Evolutionary conservation across 345 rosid genomes (phyloP).

Genomic region (Eucalyptus pauciflora): DNA sequence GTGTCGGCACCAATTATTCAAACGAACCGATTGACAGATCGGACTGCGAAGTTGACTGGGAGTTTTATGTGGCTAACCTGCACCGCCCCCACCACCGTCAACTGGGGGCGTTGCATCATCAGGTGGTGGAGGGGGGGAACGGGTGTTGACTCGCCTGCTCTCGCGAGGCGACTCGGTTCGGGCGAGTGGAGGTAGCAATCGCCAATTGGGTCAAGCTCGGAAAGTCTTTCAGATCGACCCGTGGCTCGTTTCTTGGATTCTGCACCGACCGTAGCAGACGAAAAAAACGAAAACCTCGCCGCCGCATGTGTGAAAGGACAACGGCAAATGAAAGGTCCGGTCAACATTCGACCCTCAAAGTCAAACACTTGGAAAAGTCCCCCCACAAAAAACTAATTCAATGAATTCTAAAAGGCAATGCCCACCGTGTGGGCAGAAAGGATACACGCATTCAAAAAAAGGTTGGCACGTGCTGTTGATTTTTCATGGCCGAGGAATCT

Average conservation of each 20-base stretch:
- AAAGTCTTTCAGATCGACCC: background rate
- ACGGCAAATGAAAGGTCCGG: background rate
- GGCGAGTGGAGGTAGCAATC: background rate
- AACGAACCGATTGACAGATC: background rate
- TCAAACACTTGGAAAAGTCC: background rate
- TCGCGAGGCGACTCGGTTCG: background rate
- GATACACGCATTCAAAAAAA: background rate
- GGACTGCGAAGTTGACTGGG: background rate
- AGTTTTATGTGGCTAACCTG: background rate
- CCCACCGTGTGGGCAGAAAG: background rate
- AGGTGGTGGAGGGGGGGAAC: background rate
- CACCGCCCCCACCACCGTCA: background rate
- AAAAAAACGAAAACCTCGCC: background rate
- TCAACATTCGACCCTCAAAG: background rate
- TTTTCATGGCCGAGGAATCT: background rate
- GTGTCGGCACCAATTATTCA: background rate
- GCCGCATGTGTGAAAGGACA: background rate
- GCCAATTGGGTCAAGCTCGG: background rate
- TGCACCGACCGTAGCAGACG: background rate
- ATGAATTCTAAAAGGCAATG: background rate
- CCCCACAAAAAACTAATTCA: background rate
- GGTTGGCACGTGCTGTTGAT: background rate
- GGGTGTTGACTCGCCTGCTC: background rate
- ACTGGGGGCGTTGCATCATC: background rate
- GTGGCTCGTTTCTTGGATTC: background rate